phyloP scores from a whole-genome alignment of 768 basidiomycete genomes.

The Serendipita vermifera region DNA sequence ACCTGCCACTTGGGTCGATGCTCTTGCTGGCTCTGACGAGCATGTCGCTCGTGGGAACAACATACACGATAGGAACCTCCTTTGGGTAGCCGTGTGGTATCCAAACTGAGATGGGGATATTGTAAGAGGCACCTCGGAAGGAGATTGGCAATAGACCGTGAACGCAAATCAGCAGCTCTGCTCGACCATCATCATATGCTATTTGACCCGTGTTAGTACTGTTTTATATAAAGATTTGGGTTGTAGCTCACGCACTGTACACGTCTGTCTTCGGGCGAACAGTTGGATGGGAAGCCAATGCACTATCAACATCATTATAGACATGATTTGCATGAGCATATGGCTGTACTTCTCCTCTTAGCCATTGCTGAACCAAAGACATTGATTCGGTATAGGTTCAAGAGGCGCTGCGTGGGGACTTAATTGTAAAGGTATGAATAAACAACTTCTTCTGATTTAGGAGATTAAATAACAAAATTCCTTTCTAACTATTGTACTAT shows the following conservation, averaged over 20 bases:
- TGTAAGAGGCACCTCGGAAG: conserved; percentile 65
- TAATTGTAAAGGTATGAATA: too few relatives aligned
- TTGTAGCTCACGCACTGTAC: conserved; percentile 40
- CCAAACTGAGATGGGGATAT: conserved; percentile 90
- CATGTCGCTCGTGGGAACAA: conserved; percentile 85
- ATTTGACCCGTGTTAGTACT: conserved; percentile 14
- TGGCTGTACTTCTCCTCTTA: conserved; percentile 45
- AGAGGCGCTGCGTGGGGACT: too few relatives aligned
- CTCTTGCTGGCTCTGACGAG: conserved; percentile 62
- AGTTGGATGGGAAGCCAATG: conserved; percentile 40
- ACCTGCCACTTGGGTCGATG: conserved; percentile 73
- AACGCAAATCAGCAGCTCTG: conserved; percentile 78
- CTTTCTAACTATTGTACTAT: not conserved
- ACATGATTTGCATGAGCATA: conserved; percentile 48
- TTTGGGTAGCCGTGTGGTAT: conserved; percentile 72
- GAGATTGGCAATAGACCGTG: conserved; percentile 86
- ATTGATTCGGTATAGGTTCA: too few relatives aligned
- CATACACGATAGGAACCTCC: conserved; percentile 73
- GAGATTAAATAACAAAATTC: too few relatives aligned
- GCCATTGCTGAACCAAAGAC: conserved; percentile 36
- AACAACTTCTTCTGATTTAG: too few relatives aligned
- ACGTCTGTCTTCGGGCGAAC: conserved; percentile 70
- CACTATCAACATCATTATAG: conserved; percentile 47
- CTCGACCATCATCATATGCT: conserved; percentile 93
- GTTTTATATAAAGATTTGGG: conserved; percentile 6